Percentiles rank a stretch among this genome's conserved stretches.
Conservation (phyloP, 108 stramenopile species). For the Fistulifera solaris region DNA sequence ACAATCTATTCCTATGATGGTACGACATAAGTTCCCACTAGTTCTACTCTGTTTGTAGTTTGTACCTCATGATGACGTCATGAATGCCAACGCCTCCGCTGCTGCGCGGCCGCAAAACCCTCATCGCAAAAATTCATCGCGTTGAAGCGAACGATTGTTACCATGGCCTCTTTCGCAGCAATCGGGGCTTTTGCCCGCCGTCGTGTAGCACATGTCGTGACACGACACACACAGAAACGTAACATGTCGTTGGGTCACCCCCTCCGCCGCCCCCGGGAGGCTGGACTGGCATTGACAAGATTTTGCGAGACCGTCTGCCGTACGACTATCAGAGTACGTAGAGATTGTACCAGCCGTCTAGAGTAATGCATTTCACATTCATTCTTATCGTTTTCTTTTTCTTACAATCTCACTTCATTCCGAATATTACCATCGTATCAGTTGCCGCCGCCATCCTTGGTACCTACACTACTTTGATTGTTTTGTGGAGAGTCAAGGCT, state of each 20-base stretch:
- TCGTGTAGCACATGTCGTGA: slow-evolving; percentile 21
- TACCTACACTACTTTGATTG: slow-evolving; percentile 51
- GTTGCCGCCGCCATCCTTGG: slow-evolving; percentile 71
- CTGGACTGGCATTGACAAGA: slow-evolving; percentile 84
- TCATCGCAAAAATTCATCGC: no score
- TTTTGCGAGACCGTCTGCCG: slow-evolving; percentile 70
- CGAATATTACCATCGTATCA: slow-evolving; percentile 14
- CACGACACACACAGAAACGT: slow-evolving; percentile 45
- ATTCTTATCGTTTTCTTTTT: background rate
- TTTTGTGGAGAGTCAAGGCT: slow-evolving; percentile 47
- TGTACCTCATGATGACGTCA: no score
- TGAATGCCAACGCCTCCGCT: no score
- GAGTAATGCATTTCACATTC: background rate
- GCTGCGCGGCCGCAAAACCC: no score
- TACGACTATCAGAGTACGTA: slow-evolving; percentile 76
- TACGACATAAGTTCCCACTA: no score
- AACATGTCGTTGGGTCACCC: slow-evolving; percentile 40
- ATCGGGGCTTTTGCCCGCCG: slow-evolving; percentile 45
- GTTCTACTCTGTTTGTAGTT: no score
- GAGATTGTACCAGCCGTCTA: background rate
- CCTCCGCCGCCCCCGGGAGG: slow-evolving; percentile 41
- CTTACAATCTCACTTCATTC: background rate
- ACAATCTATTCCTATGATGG: no score
- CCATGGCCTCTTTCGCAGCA: slow-evolving; percentile 31
- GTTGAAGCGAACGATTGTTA: slow-evolving; percentile 3